Percentiles rank a stretch among this genome's conserved stretches.
Evolutionary conservation across 805 yeast genomes (phyloP).

Genomic region (Kuraishia ogatae): DNA sequence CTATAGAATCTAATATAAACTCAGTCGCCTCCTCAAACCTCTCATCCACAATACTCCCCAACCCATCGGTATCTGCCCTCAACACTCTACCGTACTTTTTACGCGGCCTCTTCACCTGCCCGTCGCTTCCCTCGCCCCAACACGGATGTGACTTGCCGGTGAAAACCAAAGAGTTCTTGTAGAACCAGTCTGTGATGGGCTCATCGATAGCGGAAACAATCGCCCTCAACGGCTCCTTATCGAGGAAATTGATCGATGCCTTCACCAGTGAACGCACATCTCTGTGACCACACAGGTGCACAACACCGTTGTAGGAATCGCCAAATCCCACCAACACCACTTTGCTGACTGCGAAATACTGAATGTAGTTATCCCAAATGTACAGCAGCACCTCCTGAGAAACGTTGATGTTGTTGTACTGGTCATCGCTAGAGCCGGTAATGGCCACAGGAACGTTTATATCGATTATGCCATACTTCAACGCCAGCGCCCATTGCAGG

Average conservation of each 20-base stretch:
- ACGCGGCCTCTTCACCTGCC: constrained; percentile 59
- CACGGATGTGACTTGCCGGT: constrained; percentile 68
- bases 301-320: constrained; percentile 79
- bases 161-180: constrained; percentile 75
- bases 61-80: constrained; percentile 61
- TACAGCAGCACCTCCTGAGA: constrained; percentile 73
- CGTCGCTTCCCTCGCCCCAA: constrained; percentile 48
- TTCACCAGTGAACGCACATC: constrained; percentile 53
- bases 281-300: constrained; percentile 82
- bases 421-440: constrained; percentile 34
- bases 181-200: constrained; percentile 85
- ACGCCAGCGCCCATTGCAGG: constrained; percentile 53
- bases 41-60: constrained; percentile 71
- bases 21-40: constrained; percentile 81
- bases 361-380: constrained; percentile 86
- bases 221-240: constrained; percentile 61
- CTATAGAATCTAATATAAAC: constrained; percentile 71
- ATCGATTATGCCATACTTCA: constrained; percentile 74
- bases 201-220: constrained; percentile 86
- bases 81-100: constrained; percentile 87
- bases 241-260: constrained; percentile 64
- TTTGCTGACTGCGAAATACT: constrained; percentile 63
- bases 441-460: constrained; percentile 64
- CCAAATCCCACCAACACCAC: constrained; percentile 83
- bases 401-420: constrained; percentile 53